These are phyloP conservation scores for Fusarium ambrosium DNA, from an alignment of 2,329 filamentous ascomycete genomes.

Conservation along the genomic window DNA sequence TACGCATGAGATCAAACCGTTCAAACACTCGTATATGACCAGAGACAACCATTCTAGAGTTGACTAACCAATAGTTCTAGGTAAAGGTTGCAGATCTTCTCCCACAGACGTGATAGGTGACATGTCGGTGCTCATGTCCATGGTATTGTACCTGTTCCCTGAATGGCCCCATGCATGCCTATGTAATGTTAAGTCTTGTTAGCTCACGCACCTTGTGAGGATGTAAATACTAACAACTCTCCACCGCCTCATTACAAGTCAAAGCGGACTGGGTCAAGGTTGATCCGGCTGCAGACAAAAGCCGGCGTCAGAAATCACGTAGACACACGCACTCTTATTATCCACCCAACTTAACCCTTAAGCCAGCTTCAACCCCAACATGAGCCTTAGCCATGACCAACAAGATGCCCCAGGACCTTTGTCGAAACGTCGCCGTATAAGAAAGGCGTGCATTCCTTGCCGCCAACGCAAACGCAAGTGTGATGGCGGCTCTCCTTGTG, in stretches of 20 bases:
- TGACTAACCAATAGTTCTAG: neutral
- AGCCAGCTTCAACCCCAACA: neutral
- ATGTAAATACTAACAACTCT: neutral
- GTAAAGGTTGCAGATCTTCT: neutral
- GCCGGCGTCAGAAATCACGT: neutral
- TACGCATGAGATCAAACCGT: neutral
- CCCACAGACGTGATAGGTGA: neutral
- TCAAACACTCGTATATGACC: neutral
- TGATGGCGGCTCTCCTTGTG: slow-evolving; percentile 39
- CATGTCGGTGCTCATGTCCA: neutral
- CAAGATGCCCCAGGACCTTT: neutral
- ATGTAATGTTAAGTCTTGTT: neutral
- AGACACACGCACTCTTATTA: neutral
- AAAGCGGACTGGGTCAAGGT: neutral
- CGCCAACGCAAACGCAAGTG: slow-evolving; percentile 45
- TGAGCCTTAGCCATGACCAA: neutral
- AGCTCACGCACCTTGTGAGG: neutral
- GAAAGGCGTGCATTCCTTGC: slow-evolving; percentile 42
- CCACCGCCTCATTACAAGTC: neutral
- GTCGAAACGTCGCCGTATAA: slow-evolving; percentile 17
- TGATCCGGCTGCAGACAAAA: neutral
- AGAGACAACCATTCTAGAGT: neutral
- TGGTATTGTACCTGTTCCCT: neutral
- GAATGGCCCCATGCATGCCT: neutral
- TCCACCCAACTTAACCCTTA: neutral